Conservation (phyloP, 208 protist species). For the Trypanosoma theileri region DNA sequence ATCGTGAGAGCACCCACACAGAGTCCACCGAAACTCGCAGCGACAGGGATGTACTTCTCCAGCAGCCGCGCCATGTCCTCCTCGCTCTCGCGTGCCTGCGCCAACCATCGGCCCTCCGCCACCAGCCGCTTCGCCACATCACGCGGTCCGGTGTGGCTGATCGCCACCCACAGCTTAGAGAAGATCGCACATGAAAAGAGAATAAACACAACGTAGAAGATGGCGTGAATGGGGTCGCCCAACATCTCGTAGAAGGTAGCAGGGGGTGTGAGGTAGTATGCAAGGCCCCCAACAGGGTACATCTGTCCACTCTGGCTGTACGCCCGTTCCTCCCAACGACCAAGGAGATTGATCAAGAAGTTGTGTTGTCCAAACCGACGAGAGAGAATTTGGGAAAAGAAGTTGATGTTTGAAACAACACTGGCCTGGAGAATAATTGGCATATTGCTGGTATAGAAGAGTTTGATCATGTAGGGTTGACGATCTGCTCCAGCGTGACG, state of each 20-base stretch:
- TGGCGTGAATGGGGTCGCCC: constrained; percentile 97
- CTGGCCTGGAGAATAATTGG: constrained; percentile 99
- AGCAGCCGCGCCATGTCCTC: constrained; percentile 87
- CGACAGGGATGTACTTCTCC: constrained; percentile 98
- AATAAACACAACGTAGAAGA: constrained; percentile 99
- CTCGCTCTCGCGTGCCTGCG: constrained; percentile 85
- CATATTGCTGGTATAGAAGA: constrained; percentile 99
- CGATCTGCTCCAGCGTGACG: constrained; percentile 76
- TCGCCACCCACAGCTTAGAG: constrained; percentile 98
- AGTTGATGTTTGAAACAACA: constrained; percentile 99
- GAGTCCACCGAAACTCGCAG: constrained; percentile 99
- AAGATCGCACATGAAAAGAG: constrained; percentile 98
- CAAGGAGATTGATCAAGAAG: constrained; percentile 98
- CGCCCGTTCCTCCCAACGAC: constrained; percentile 94
- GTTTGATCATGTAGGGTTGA: constrained; percentile 99
- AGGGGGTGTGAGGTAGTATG: constrained; percentile 99
- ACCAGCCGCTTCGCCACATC: constrained; percentile 98
- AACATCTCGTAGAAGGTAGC: constrained; percentile 92
- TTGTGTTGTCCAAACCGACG: constrained; percentile 96
- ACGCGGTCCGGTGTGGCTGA: constrained; percentile 95
- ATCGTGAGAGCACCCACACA: constrained; percentile 99
- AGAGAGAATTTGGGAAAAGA: constrained; percentile 99
- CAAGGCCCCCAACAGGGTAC: constrained; percentile 96
- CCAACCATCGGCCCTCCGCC: constrained; percentile 95
- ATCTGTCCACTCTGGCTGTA: constrained; percentile 72